Base-by-base conservation (phyloP, 805 yeast species). In the Wickerhamomyces xylosicus region DNA sequence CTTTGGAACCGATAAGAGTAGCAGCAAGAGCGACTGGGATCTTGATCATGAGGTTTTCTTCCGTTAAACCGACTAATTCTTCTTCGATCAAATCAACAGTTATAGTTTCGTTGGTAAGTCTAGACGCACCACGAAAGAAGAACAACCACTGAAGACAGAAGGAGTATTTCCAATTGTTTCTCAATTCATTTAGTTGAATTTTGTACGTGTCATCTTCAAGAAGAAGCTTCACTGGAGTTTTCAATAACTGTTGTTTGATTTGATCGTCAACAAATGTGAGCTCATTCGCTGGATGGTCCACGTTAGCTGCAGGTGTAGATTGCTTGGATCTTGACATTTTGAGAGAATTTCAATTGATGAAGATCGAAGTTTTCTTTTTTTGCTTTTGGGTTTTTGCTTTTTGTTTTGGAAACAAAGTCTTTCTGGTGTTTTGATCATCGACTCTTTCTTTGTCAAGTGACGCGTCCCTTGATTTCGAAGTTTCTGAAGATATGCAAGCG, bases 1-100 rank as follows among this genome's bases (percentile, higher is more conserved):
- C 52, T 33, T 52, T 53, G 3, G 48, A 42, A 1, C 52, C 52
- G 8, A 54, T 33, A 4, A 52, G 38, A 1, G 41, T 42, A 19
- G 52, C 44, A 5, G 52, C 49, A 5, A 53, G 19, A 17, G 45
- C 47, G 2, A 48, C 37, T 38, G 72, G 66, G 27, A 76, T 59
- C 41, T 62, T 68, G 40, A 64, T 63, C 13, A 67, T 49, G 37
- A 76, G 59, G 35, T 64, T 55, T 1, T 61, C 56, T 14, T 70
- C 72, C 18, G 56, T 54, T 18, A 67, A 45, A 0, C 69, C 70
- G 19, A 76, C 59, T 13, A 79, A 57, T 47, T 79, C 86, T 48
- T 77, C 77, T 49, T 79, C 86, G 43, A 78, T 39, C 15, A 46
- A 27, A 41, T 76, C 79, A 7, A 70, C 68, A 47, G 77, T 80